phyloP scores from a whole-genome alignment of 2,329 filamentous ascomycete genomes.

The Coniochaeta ligniaria region DNA sequence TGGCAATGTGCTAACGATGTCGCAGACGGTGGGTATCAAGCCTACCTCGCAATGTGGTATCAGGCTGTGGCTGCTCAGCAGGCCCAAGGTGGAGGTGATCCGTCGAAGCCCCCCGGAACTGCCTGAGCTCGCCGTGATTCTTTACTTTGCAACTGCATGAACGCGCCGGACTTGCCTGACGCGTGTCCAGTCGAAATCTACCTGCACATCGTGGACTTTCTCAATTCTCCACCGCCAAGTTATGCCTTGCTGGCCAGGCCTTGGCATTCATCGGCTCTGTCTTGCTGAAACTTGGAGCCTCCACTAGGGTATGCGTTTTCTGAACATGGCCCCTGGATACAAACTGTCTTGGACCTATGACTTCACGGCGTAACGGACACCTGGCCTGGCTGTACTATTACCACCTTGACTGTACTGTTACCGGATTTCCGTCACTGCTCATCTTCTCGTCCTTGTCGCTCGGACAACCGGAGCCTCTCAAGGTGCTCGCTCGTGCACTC shows the following conservation, averaged over 20 bases:
- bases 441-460: background rate
- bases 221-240: background rate
- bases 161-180: conserved; percentile 3
- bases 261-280: too few relatives aligned
- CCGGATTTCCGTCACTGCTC: background rate
- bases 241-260: too few relatives aligned
- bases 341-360: background rate
- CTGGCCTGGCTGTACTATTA: background rate
- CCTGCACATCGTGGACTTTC: too few relatives aligned
- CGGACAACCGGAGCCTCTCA: background rate
- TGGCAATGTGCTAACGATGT: conserved; percentile 13
- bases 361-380: background rate
- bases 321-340: background rate
- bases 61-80: conserved; percentile 45
- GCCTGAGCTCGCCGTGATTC: conserved; percentile 13
- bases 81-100: conserved; percentile 9
- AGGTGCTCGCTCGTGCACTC: too few relatives aligned
- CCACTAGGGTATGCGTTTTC: background rate
- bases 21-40: conserved; percentile 71
- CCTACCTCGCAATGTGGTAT: conserved; percentile 76
- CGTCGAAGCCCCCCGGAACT: conserved; percentile 14
- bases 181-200: too few relatives aligned
- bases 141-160: conserved; percentile 8
- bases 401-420: background rate
- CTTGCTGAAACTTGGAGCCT: background rate